Evolutionary conservation across 495 filamentous ascomycete genomes (phyloP), one percentile per base, ranked within the genome.

Genomic region (Aspergillus bridgeri): DNA sequence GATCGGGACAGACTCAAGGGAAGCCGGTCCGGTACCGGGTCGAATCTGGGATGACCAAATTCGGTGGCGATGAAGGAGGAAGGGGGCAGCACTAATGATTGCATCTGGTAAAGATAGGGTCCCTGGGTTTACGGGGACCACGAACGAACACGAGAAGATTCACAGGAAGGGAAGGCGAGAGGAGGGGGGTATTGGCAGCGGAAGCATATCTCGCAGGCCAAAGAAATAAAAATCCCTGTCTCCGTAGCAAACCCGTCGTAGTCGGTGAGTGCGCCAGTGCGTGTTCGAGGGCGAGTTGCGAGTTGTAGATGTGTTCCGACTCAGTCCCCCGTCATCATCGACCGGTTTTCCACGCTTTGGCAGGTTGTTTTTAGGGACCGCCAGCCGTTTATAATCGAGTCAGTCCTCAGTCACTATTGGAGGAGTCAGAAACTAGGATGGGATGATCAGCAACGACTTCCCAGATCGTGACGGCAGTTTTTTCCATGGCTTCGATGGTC

Each of bases 1-100:
- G 82, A 78, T 80, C 84, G 82, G 71, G 81, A 79, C 74, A 86
- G 79, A 78, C 89, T 86, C 68, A 89, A 83, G 73, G 82, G 76
- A 67, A 86, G 83, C 74, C 81, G 81, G 70, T 86, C 82, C 70
- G 85, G 81, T 72, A 87, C 83, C 69, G 69, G 62, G 60, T 69
- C 68, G 61, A 74, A 77, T 63, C 69, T 66, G 58, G 69, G 60
- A 38, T 70, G 74, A 66, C 75, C 75, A 54, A 79, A 76, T 47
- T 74, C 74, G 55, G 72, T 56, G 24, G 70, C 64, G 62, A 69
- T 67, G 61, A 76, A 72, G 67, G 74, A 73, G 59, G 74, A 69
- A 57, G 74, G 74, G 53, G 74, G 71, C 63, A 79, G 74, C 62
- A 76, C 69, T 70, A 79, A 67, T 65, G 76, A 77, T 77, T 77